Evolutionary conservation across 108 stramenopile species (phyloP).

Genomic region (Fragilaria radians): DNA sequence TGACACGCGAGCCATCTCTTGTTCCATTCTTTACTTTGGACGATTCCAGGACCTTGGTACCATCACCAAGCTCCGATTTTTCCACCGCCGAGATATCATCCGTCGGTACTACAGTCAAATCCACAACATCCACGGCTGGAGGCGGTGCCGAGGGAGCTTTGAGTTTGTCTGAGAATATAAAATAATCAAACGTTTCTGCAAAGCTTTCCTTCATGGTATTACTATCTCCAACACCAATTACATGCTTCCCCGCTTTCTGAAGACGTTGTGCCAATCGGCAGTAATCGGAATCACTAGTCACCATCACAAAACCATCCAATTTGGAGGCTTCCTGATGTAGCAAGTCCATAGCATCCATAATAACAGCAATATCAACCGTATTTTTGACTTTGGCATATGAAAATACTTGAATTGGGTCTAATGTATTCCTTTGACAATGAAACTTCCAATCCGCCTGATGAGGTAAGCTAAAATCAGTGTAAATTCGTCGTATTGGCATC

Average conservation of each 20-base stretch:
- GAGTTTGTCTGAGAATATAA: background rate
- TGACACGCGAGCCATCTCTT: too few relatives aligned
- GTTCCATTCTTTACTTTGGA: too few relatives aligned
- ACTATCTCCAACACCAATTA: background rate
- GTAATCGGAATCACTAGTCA: background rate
- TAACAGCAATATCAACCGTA: background rate
- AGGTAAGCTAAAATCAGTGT: background rate
- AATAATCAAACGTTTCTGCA: background rate
- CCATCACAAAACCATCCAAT: background rate
- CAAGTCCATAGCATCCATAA: conserved; percentile 3
- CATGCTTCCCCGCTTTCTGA: background rate
- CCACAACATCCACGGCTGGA: too few relatives aligned
- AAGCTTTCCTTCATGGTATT: background rate
- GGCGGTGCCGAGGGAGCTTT: too few relatives aligned
- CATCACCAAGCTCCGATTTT: too few relatives aligned
- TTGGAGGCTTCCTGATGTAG: background rate
- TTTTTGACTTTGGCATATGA: background rate
- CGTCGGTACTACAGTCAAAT: too few relatives aligned
- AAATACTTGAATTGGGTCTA: background rate
- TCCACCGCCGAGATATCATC: too few relatives aligned
- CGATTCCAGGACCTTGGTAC: too few relatives aligned
- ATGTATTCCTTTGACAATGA: background rate
- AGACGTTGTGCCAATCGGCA: background rate
- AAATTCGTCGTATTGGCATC: background rate
- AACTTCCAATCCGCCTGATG: background rate